Evolutionary conservation across 768 basidiomycete species (phyloP).

Genomic region (Phaffia australis): DNA sequence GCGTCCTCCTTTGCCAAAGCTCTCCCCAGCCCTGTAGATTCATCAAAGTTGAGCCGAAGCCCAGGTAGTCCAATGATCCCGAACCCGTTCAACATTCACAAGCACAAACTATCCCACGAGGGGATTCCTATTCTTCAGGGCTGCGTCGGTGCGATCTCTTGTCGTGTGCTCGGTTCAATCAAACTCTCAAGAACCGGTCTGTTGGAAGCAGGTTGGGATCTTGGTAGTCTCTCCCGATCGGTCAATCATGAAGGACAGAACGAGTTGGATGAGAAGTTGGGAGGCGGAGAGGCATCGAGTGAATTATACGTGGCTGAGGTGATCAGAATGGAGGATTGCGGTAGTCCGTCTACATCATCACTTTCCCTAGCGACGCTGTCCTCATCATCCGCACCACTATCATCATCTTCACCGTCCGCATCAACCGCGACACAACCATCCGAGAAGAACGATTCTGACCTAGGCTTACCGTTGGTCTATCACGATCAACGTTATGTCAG

Average conservation of each 20-base stretch:
- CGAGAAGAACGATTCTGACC: background rate
- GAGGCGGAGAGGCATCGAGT: constrained; percentile 41
- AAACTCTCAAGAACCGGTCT: constrained; percentile 47
- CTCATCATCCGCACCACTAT: background rate
- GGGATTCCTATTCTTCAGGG: constrained; percentile 53
- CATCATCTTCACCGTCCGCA: background rate
- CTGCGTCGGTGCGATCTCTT: constrained; percentile 60
- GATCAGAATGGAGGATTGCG: constrained; percentile 45
- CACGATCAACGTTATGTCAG: constrained; percentile 22
- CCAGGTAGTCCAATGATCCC: constrained; percentile 15
- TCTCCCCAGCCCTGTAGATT: constrained; percentile 56
- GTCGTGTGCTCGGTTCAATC: constrained; percentile 55
- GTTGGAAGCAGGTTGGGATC: constrained; percentile 29
- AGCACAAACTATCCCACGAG: constrained; percentile 42
- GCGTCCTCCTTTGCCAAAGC: constrained; percentile 65
- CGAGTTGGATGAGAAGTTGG: background rate
- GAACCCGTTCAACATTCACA: constrained; percentile 27
- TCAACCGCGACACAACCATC: background rate
- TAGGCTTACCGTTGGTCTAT: constrained; percentile 24
- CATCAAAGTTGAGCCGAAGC: constrained; percentile 31
- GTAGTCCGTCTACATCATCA: background rate
- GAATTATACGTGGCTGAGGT: constrained; percentile 76
- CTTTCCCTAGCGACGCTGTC: background rate
- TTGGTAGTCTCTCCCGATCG: constrained; percentile 29
- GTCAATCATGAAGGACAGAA: background rate